A percentile compares a stretch with the other conserved stretches of the same genome.
These are phyloP conservation scores for Pseudomonodictys pantanalensis DNA, from an alignment of 495 filamentous ascomycete species.

Conservation along the genomic window DNA sequence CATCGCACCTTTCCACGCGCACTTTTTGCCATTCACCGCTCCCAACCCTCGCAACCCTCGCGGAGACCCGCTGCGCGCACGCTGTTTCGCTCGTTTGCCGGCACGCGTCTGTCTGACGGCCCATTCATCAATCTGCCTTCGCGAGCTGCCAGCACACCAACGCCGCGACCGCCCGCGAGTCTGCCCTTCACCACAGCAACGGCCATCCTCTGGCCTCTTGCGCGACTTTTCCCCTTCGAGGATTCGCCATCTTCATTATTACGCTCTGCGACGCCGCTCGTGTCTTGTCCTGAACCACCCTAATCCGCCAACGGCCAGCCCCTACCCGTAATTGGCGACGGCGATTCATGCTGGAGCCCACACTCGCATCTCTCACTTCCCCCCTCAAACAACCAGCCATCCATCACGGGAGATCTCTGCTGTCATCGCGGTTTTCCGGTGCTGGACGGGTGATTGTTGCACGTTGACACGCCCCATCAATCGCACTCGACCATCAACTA, in stretches of 20 bases:
- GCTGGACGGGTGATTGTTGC: slow-evolving; percentile 3
- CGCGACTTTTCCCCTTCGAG: slow-evolving; percentile 18
- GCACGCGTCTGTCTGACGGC: slow-evolving; percentile 10
- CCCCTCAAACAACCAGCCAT: slow-evolving; percentile 12
- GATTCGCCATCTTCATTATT: slow-evolving; percentile 22
- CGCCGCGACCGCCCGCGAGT: slow-evolving; percentile 24
- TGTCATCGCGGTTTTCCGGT: neutral
- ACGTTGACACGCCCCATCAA: slow-evolving; percentile 12
- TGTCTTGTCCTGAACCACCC: slow-evolving; percentile 20
- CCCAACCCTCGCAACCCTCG: neutral
- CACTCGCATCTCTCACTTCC: slow-evolving; percentile 7
- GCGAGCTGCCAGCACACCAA: slow-evolving; percentile 32
- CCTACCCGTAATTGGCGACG: slow-evolving; percentile 33
- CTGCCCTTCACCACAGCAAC: slow-evolving; percentile 27
- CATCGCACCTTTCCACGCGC: neutral
- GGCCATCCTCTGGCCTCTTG: slow-evolving; percentile 19
- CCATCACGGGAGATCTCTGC: neutral
- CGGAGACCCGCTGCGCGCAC: neutral
- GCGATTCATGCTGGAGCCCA: slow-evolving; percentile 35
- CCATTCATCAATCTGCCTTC: slow-evolving; percentile 21
- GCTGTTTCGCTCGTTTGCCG: slow-evolving; percentile 27
- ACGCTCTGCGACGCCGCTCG: slow-evolving; percentile 10
- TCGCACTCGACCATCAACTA: no score
- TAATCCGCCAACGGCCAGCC: slow-evolving; percentile 34
- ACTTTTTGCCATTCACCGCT: slow-evolving; percentile 9